phyloP scores from a whole-genome alignment of 352 stramenopile species.

The Pythium brachiatum region DNA sequence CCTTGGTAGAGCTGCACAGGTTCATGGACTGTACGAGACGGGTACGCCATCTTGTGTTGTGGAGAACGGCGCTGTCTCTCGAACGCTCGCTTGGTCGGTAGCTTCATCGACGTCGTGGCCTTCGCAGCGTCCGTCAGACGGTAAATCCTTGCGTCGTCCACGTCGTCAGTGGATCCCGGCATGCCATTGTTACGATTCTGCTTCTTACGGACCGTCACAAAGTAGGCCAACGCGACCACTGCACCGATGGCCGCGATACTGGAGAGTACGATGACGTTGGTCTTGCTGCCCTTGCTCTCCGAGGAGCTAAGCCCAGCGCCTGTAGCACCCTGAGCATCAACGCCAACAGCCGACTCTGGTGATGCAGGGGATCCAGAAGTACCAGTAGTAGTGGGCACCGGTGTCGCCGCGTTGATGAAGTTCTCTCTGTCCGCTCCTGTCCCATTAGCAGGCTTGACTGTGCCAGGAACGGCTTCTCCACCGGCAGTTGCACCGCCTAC shows the following conservation, averaged over 20 bases:
- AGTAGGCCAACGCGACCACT: conserved; percentile 17
- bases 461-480: not conserved
- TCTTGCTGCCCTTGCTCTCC: conserved; percentile 2
- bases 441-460: not conserved
- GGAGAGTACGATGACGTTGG: conserved; percentile 16
- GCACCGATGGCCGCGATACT: conserved; percentile 9
- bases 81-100: not conserved
- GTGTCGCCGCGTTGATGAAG: not conserved
- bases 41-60: not conserved
- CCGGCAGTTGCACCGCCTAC: not conserved
- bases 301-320: not conserved
- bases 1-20: not conserved
- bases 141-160: conserved; percentile 6
- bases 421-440: not conserved
- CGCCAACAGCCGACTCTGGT: not conserved
- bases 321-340: conserved; percentile 4
- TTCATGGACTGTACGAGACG: not conserved
- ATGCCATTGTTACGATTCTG: not conserved
- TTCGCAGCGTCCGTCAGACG: conserved; percentile 15
- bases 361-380: not conserved
- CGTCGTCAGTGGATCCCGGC: not conserved
- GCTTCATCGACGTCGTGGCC: not conserved
- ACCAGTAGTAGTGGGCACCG: not conserved
- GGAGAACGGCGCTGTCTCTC: not conserved
- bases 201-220: conserved; percentile 3